These are phyloP conservation scores for Nectriaceae sp. DNA, from an alignment of 2,329 filamentous ascomycete genomes.

Conservation along the genomic window DNA sequence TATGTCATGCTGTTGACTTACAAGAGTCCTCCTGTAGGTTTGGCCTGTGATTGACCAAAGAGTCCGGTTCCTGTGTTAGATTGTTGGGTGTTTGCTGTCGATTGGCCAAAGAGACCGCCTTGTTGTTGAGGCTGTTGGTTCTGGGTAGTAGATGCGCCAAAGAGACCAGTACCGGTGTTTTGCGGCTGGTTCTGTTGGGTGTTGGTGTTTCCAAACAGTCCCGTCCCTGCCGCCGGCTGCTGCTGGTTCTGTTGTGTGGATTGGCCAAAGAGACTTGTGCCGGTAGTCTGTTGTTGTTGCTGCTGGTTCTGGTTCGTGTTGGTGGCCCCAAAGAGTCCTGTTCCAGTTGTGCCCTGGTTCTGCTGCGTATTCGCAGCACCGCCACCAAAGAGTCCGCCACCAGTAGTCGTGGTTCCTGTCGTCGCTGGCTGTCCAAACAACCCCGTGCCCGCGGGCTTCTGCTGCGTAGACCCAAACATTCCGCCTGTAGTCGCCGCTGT, in stretches of 20 bases:
- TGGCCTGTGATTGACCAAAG: constrained; percentile 38
- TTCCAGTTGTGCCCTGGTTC: constrained; percentile 19
- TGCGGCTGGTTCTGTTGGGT: constrained; percentile 14
- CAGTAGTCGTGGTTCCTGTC: constrained; percentile 17
- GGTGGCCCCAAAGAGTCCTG: constrained; percentile 34
- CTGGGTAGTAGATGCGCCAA: constrained; percentile 24
- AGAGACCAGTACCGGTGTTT: constrained; percentile 22
- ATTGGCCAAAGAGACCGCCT: constrained; percentile 33
- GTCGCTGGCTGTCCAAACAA: constrained; percentile 34
- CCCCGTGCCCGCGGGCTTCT: constrained; percentile 24
- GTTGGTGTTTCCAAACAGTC: constrained; percentile 33
- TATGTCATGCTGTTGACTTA: constrained; percentile 18
- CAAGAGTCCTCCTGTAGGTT: constrained; percentile 35
- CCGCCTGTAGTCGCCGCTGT: constrained; percentile 40
- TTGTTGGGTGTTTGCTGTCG: constrained; percentile 18
- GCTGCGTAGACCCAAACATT: constrained; percentile 24
- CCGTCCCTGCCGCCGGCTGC: constrained; percentile 17
- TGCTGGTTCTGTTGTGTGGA: constrained; percentile 17
- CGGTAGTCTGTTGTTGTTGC: constrained; percentile 4
- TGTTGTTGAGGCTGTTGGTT: constrained; percentile 20
- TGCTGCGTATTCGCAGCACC: constrained; percentile 26
- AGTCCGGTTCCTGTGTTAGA: constrained; percentile 30
- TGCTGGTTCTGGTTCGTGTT: constrained; percentile 14
- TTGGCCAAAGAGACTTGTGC: constrained; percentile 28
- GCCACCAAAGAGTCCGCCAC: constrained; percentile 35